phyloP scores from a whole-genome alignment of 1,139 yeast species.

The Sugiyamaella sp. region DNA sequence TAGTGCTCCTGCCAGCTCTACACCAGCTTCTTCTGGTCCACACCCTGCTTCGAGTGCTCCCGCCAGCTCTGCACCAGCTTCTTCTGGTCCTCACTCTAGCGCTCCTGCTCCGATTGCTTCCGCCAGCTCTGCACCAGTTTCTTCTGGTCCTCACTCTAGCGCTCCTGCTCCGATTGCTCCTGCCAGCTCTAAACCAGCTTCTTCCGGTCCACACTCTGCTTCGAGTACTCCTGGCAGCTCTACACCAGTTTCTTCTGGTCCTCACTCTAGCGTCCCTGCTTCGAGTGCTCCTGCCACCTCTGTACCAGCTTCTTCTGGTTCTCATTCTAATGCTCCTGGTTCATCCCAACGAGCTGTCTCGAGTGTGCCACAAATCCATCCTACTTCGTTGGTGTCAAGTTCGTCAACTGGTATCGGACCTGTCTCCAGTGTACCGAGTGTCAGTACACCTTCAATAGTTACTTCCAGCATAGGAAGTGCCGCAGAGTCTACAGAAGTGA shows the following conservation, averaged over 20 bases:
- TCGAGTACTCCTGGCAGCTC: neutral
- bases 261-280: constrained; percentile 10
- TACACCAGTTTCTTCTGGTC: neutral
- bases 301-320: constrained; percentile 7
- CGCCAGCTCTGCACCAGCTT: neutral
- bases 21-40: constrained; percentile 7
- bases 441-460: neutral
- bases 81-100: constrained; percentile 16
- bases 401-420: neutral
- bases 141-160: constrained; percentile 5
- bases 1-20: constrained; percentile 3
- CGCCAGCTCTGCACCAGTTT: too few relatives aligned
- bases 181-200: neutral
- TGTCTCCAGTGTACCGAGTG: neutral
- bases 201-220: neutral
- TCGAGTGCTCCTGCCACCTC: neutral
- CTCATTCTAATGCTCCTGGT: constrained; percentile 7
- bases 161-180: constrained; percentile 9
- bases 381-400: neutral
- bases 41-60: constrained; percentile 6
- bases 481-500: too few relatives aligned
- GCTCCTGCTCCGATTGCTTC: neutral
- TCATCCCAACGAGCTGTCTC: too few relatives aligned
- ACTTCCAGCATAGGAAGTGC: too few relatives aligned
- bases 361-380: too few relatives aligned